Evolutionary conservation across 768 basidiomycete species (phyloP), one percentile per base, ranked within the genome.

Genomic region (Suillus placidus): DNA sequence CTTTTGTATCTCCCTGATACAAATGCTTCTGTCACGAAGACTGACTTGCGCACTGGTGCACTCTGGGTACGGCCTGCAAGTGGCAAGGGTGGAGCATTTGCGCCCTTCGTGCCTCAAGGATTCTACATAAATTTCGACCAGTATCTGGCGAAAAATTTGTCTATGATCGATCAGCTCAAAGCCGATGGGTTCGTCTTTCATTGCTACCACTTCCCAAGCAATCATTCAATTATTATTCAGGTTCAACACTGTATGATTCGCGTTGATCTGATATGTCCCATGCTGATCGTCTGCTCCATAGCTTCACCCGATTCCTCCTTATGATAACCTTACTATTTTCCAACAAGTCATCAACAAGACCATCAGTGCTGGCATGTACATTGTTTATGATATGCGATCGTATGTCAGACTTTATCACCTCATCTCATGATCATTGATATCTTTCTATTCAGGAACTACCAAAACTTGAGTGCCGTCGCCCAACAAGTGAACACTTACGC

Each of bases 361-460:
- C 1, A 4, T 58, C 16, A 68, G 67, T 30, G 63, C 70, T 6
- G 73, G 73, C 40, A 67, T 87, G 4, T 93, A 89, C 70, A 75
- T 94, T 38, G 87, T 93, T 82, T 93, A 91, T 70, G 91, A 94
- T 71, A 90, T 94, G 91, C 84, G 91, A 70, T 76, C 74, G 85
- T 85, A 35, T 55, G 79, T 69, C 62, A 9, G 26, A 20, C 9
- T 30, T 55, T 47, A 10, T 10, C 23, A 35, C 12, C 20, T 61
- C n/a, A 30, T 38, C 6, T 38, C 7, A 54, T 14, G 12, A 23
- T 14, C 38, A 30, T 7, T 54, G 16, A 32, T 4, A 9, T 32
- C 26, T 32, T 52, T 8, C 30, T 34, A n/a, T 43, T 6, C 64
- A 78, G 79, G 82, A 81, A 82, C 4, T 93, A 92, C 75, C 82